Evolutionary conservation across 805 yeast genomes (phyloP), one percentile per base, ranked within the genome.

Genomic region (Yarrowia sp.): DNA sequence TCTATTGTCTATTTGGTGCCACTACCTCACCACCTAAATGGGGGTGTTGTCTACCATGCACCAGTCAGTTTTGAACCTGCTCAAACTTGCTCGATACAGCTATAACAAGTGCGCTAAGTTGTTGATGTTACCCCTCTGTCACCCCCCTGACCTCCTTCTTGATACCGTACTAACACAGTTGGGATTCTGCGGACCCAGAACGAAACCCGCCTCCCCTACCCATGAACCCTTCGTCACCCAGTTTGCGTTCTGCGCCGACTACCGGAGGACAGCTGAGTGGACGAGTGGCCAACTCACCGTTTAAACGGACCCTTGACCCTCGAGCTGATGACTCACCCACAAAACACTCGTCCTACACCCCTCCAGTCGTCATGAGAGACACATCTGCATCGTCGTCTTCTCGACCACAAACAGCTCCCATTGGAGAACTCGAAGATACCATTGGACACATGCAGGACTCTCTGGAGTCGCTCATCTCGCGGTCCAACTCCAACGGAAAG

Each of bases 121-220:
- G 22, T 5, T 35, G 19, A 19, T 19, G 36, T 22, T 48, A 14
- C 36, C 35, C 12, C 11, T 16, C n/a, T 10, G 2, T 46, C 15
- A 5, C 50, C 8, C 52, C 11, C 2, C 32, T 15, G 8, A 7
- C 12, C 12, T 10, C 12, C 46, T 7, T 42, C 16, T n/a, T 42
- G 16, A 15, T 42, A 42, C 46, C n/a, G 11, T 48, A 63, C 55
- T 48, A 63, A 49, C 67, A 22, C 45, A 63, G 55, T 38, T 63
- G 67, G 67, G 67, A 63, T 40, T 63, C 67, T 11, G 55, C 67
- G n/a, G 67, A 63, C 32, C 67, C 67, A 48, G 56, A 19, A 26
- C 4, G 67, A 63, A 63, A 63, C 67, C 67, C 67, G 3, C 67
- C 67, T 7, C 67, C 67, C n/a, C 46, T 63, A 11, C 67, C 67